Base-by-base conservation (phyloP, 2,329 filamentous ascomycete genomes). In the Trichoderma koningii region DNA sequence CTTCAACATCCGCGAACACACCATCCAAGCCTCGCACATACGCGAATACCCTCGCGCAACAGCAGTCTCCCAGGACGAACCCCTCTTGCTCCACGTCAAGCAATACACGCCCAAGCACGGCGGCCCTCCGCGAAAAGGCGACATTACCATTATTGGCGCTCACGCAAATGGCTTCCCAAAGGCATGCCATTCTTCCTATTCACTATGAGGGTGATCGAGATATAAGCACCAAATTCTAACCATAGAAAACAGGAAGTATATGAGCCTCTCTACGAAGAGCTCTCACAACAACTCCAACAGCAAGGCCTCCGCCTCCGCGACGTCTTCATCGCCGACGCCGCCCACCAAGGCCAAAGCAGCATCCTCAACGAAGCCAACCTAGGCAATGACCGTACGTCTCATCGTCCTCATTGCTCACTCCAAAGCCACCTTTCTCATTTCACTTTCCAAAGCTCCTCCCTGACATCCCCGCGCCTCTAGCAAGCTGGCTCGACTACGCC, bases 151-250 rank as follows among this genome's bases (percentile, higher is more conserved):
- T 66, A 87, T 98, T 63, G 92, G 85, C 12, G 89, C 89, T 5
- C 93, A 97, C 78, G 94, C 92, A 56, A 97, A 97, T 79, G 94
- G 89, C 12, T 97, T 97, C 70, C 90, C 92, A 12, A 98, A 97
- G 83, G 91, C 91, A 75, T 62, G 26, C 44, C 2, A 19, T 41
- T 4, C 44, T 5, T 17, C 30, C 42, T 1, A 15, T 19, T 28
- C 34, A 42, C 10, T 3, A 14, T 12, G 0, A 38, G 2, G 10
- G 3, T 12, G 10, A 12, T 34, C 30, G 34, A 14, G n/a, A 2
- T 3, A 53, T 34, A 9, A 26, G n/a, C n/a, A 9, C 1, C 14
- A 5, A 38, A 19, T 9, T 23, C 53, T 55, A 56, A 60, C 14
- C 3, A 5, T 5, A 41, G 21, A 4, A 38, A 38, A 5, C 1